A percentile compares a stretch with the other conserved stretches of the same genome.
These are phyloP conservation scores for Diatrype stigma DNA, from an alignment of 2,329 filamentous ascomycete genomes.

Conservation along the genomic window DNA sequence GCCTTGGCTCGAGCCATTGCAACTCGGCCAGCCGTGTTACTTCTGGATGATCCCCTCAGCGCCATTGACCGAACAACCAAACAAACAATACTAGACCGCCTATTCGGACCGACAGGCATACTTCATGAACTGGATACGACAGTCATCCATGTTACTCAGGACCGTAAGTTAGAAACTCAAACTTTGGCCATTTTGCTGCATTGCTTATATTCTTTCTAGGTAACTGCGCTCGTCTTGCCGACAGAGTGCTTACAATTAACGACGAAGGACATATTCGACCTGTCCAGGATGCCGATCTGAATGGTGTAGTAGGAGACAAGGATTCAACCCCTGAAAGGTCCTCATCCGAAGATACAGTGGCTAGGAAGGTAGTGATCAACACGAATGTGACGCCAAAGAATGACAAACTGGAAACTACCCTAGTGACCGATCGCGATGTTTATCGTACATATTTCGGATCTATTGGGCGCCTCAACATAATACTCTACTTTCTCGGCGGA, in stretches of 20 bases:
- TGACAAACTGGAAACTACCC: not conserved
- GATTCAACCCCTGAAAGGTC: not conserved
- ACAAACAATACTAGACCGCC: conserved; percentile 7
- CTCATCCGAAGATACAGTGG: not conserved
- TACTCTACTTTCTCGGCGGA: conserved; percentile 11
- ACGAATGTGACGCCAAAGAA: not conserved
- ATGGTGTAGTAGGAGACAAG: not conserved
- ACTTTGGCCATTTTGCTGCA: not conserved
- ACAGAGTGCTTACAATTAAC: conserved; percentile 9
- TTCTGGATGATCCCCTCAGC: conserved; percentile 23
- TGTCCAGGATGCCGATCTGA: conserved; percentile 1
- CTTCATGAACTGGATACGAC: conserved; percentile 6
- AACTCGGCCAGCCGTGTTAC: conserved; percentile 12
- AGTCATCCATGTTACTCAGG: conserved; percentile 19
- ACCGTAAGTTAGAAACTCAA: conserved; percentile 8
- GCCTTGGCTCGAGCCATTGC: conserved; percentile 20
- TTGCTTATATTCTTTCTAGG: conserved; percentile 1
- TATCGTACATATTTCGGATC: conserved; percentile 15
- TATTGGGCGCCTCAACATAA: conserved; percentile 9
- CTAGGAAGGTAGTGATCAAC: not conserved
- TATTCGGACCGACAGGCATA: conserved; percentile 9
- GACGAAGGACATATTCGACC: conserved; percentile 2
- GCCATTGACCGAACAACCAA: conserved; percentile 16
- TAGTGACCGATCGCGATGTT: conserved; percentile 10
- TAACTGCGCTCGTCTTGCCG: conserved; percentile 7